Base-by-base conservation (phyloP, 768 basidiomycete genomes). In the Agrocybe praecox region DNA sequence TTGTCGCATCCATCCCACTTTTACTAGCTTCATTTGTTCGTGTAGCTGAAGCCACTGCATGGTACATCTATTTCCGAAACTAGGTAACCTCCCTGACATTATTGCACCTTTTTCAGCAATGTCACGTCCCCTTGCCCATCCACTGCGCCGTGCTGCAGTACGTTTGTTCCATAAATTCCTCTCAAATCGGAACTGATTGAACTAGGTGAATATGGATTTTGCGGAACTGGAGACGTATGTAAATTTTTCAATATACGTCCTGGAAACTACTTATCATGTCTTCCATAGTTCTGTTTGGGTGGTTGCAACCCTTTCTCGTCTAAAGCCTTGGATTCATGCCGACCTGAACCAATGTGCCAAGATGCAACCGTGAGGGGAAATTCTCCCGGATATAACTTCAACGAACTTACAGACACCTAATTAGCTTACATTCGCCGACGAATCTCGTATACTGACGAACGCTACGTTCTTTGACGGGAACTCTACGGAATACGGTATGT, bases 251-350 rank as follows among this genome's bases (percentile, higher is more conserved):
- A 44, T 19, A 21, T 54, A 14, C 34, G 58, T 43, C 18, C 22
- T 14, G 9, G 6, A 32, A 44, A 12, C 36, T 44, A 40, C 56
- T 26, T 40, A 19, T 33, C 34, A 40, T 36, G 45, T 23, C 21
- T 59, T 26, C 49, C n/a, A 18, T 62, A 91, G 86, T 94, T 86
- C 69, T 94, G 92, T 67, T 75, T 92, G 32, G 90, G 90, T 46
- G 93, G 93, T n/a, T 95, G 93, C 75, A 85, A 94, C 65, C 91
- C 93, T 18, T 77, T 92, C 26, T 72, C 77, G 43, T 94, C 92
- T 6, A 64, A 85, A 64, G 68, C 80, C 2, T 71, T 88, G 36
- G 72, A 73, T 56, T 91, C 92, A 0, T 95, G 91, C 73, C 71
- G 67, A 47, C 90, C 91, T 1, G 80, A 79, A 45, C 92, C 93